Evolutionary conservation across 305 asterid genomes (phyloP).

Genomic region (Solanum hybrid): DNA sequence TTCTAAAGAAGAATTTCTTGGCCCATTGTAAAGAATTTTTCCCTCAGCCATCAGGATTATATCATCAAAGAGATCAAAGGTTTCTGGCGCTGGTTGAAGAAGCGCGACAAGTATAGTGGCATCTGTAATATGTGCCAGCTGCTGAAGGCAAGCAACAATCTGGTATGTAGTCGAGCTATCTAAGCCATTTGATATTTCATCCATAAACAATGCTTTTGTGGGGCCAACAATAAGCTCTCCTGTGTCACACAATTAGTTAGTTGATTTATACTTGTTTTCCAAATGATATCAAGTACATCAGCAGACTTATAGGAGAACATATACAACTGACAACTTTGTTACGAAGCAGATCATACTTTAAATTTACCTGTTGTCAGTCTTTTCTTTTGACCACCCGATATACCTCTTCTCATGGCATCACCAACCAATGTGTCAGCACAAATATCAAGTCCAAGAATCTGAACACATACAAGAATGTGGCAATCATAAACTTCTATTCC

Average conservation of each 20-base stretch:
- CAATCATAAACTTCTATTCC: background rate
- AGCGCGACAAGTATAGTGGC: slow-evolving; percentile 66
- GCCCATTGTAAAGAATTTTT: slow-evolving; percentile 61
- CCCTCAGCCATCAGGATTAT: slow-evolving; percentile 76
- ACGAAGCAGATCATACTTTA: background rate
- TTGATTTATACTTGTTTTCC: background rate
- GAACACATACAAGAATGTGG: background rate
- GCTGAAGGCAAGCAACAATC: slow-evolving; percentile 61
- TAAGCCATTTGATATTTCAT: slow-evolving; percentile 76
- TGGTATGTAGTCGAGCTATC: slow-evolving; percentile 80
- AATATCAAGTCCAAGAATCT: slow-evolving; percentile 84
- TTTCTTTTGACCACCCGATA: slow-evolving; percentile 90
- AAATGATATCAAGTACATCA: background rate
- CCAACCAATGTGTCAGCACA: slow-evolving; percentile 67
- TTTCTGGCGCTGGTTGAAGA: slow-evolving; percentile 91
- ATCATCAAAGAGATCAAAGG: slow-evolving; percentile 81
- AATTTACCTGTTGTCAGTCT: slow-evolving; percentile 67
- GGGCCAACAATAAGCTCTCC: slow-evolving; percentile 93
- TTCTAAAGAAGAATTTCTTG: slow-evolving; percentile 36
- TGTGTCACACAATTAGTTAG: slow-evolving; percentile 12
- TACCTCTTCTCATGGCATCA: slow-evolving; percentile 71
- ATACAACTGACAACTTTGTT: background rate
- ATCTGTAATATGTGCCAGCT: slow-evolving; percentile 58
- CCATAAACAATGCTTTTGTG: slow-evolving; percentile 64
- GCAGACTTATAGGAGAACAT: background rate